Evolutionary conservation across 75 land plant species (phyloP).

Genomic region (Cupressus sempervirens): DNA sequence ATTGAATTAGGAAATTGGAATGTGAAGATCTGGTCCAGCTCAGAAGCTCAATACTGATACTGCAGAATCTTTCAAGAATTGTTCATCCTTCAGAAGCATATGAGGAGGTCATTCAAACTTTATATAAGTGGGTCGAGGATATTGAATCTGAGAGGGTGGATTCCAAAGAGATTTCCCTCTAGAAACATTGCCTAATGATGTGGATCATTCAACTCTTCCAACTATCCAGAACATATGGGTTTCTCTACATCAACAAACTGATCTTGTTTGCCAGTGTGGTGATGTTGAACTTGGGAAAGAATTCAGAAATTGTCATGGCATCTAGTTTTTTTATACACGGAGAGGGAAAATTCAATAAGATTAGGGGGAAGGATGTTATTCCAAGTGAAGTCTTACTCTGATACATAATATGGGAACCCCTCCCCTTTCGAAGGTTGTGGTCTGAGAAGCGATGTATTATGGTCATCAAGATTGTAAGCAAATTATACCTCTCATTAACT

Average conservation of each 20-base stretch:
- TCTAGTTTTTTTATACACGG: constrained; percentile 39
- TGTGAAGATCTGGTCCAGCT: too few species aligned
- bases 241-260: constrained; percentile 56
- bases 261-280: constrained; percentile 76
- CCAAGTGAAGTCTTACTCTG: constrained; percentile 25
- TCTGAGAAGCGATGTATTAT: constrained; percentile 71
- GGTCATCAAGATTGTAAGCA: constrained; percentile 41
- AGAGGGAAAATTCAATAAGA: constrained; percentile 17
- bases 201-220: constrained; percentile 60
- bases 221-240: constrained; percentile 81
- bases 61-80: too few species aligned
- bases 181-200: constrained; percentile 41
- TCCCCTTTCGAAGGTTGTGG: constrained; percentile 79
- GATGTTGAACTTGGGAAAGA: constrained; percentile 53
- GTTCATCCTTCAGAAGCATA: too few species aligned
- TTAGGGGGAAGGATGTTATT: constrained; percentile 23
- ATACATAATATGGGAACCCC: constrained; percentile 56
- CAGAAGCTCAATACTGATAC: too few species aligned
- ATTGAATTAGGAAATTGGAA: too few species aligned
- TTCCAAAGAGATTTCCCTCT: constrained; percentile 39
- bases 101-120: constrained; percentile 75
- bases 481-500: constrained; percentile 43
- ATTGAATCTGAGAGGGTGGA: constrained; percentile 41
- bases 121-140: constrained; percentile 57
- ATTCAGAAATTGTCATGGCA: constrained; percentile 38